Conservation (phyloP, 2,329 filamentous ascomycete genomes). For the Remersonia thermophila region DNA sequence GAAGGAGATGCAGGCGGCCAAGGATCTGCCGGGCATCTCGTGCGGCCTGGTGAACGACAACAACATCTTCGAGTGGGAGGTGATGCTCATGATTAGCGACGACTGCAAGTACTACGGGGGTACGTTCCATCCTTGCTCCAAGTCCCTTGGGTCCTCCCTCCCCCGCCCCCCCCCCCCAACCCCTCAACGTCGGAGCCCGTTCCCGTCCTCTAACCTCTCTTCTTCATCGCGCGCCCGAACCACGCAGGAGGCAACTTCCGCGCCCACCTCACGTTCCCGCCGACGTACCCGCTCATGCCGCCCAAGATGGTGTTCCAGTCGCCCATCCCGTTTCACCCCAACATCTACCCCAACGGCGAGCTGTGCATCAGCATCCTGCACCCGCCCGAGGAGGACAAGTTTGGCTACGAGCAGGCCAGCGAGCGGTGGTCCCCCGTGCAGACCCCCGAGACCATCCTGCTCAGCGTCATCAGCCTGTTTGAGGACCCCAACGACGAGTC, state of each 20-base stretch:
- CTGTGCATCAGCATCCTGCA: conserved; percentile 98
- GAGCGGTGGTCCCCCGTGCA: conserved; percentile 95
- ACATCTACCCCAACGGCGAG: conserved; percentile 76
- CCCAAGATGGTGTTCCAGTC: conserved; percentile 78
- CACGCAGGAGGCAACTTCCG: conserved; percentile 77
- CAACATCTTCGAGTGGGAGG: conserved; percentile 96
- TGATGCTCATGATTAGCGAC: conserved; percentile 96
- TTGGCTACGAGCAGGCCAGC: conserved; percentile 78
- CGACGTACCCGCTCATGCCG: conserved; percentile 74
- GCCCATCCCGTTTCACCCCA: conserved; percentile 83
- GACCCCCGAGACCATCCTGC: conserved; percentile 83
- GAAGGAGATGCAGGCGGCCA: conserved; percentile 85
- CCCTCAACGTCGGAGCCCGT: not conserved
- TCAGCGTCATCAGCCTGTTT: conserved; percentile 87
- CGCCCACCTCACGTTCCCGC: conserved; percentile 70
- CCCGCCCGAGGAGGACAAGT: conserved; percentile 85
- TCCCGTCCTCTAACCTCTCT: not conserved
- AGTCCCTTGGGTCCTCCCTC: no score
- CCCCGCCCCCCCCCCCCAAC: conserved; percentile 1
- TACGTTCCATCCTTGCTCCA: conserved; percentile 29
- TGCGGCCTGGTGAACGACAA: conserved; percentile 73
- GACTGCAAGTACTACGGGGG: conserved; percentile 90
- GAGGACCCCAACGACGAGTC: conserved; percentile 90
- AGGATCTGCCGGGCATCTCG: conserved; percentile 87
- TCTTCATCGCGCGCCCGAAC: not conserved